A percentile compares a stretch with the other conserved stretches of the same genome.
Conservation (phyloP, 2,329 filamentous ascomycete genomes). For the Pyricularia sp. region DNA sequence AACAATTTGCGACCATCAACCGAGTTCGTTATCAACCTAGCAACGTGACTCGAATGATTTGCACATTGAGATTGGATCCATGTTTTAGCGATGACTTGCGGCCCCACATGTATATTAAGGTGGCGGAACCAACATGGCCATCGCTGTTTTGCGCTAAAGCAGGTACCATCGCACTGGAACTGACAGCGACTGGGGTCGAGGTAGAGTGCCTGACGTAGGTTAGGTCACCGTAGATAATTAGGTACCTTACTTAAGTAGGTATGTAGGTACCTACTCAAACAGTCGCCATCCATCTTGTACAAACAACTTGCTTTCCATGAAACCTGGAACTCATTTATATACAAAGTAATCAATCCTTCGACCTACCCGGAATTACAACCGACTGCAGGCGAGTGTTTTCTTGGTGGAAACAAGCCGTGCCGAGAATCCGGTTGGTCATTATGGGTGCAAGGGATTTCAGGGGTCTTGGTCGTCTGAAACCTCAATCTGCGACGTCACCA, state of each 20-base stretch:
- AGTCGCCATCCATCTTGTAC: no score
- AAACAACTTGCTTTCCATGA: background rate
- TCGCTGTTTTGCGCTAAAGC: background rate
- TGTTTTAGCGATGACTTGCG: background rate
- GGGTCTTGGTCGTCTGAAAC: background rate
- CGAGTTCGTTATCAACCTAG: no score
- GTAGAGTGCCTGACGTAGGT: background rate
- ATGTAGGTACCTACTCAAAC: no score
- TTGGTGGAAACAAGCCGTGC: background rate
- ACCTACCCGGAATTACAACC: background rate
- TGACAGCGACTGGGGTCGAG: background rate
- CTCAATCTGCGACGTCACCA: background rate
- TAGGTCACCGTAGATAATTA: no score
- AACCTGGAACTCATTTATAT: background rate
- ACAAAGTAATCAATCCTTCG: background rate
- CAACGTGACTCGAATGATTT: background rate
- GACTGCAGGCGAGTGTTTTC: background rate
- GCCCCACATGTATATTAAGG: background rate
- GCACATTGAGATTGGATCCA: background rate
- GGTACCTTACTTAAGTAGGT: no score
- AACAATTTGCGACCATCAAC: background rate
- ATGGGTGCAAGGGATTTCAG: background rate
- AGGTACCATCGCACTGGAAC: background rate
- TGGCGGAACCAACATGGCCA: background rate
- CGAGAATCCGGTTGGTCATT: background rate